Evolutionary conservation across 352 stramenopile genomes (phyloP), one percentile per base, ranked within the genome.

Genomic region (Pythium apleroticum): DNA sequence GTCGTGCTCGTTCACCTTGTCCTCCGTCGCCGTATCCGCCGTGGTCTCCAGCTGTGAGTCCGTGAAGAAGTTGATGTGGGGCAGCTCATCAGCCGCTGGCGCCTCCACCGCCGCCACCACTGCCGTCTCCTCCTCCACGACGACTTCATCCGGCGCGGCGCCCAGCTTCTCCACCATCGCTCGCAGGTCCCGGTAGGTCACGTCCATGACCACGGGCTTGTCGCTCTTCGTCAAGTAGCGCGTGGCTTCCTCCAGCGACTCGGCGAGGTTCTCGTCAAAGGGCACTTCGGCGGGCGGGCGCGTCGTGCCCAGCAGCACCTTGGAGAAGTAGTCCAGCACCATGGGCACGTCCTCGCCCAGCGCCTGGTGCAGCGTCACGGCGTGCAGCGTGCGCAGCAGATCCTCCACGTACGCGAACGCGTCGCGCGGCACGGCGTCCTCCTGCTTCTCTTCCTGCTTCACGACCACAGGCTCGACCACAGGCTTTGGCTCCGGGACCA

Each of bases 31-130:
- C 14, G 41, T 12, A 7, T 52, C 57, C 11, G 14, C 20, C 2
- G 8, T 50, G 2, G 67, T 48, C 45, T 89, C 81, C 0, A 91
- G 48, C 39, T 86, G 74, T 12, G 84, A 89, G n/a, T 95, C 86
- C 0, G 86, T 90, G 46, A 95, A 93, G 63, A 95, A 95, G 58
- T 90, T 95, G 63, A 95, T 91, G 28, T 91, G 67, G 7, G 86
- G 82, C 61, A 90, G 65, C 22, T 75, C 71, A 20, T 88, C 76
- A 11, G 75, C 75, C 49, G 72, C 52, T 10, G 64, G 68, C 27
- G 64, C 56, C 24, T 50, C 25, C 14, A 84, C 60, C 2, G 59
- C 52, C 41, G 74, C 59, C 6, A 66, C 69, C 27, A 31, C 64
- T n/a, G n/a, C n/a, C n/a, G n/a, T n/a, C n/a, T n/a, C n/a, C 52